A percentile compares a stretch with the other conserved stretches of the same genome.
phyloP scores from a whole-genome alignment of 495 filamentous ascomycete genomes.

The Penicillium argentinense region DNA sequence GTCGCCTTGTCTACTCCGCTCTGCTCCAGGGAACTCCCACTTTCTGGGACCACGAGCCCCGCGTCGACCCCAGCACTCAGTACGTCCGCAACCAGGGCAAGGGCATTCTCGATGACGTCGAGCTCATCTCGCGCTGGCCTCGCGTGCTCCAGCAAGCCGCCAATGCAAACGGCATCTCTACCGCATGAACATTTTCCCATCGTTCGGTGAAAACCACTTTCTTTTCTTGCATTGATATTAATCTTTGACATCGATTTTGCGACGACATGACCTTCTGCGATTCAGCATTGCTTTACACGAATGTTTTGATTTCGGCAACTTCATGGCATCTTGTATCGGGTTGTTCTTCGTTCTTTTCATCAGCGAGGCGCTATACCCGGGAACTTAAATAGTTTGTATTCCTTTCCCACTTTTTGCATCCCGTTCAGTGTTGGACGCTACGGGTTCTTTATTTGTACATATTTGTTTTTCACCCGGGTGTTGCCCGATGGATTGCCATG shows the following conservation, averaged over 20 bases:
- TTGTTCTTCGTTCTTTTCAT: conserved; percentile 12
- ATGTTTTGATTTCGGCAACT: conserved; percentile 5
- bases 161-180: conserved; percentile 24
- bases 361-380: conserved; percentile 44
- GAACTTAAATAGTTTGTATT: conserved; percentile 16
- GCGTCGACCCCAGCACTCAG: conserved; percentile 69
- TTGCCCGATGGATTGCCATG: conserved; percentile 2
- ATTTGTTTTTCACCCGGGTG: conserved; percentile 19
- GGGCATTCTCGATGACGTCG: conserved; percentile 46
- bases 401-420: conserved; percentile 10
- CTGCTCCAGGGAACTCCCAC: conserved; percentile 66
- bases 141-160: conserved; percentile 42
- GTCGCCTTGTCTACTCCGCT: conserved; percentile 71
- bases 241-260: neutral
- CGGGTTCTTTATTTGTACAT: conserved; percentile 16
- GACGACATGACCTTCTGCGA: conserved; percentile 1
- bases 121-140: conserved; percentile 49
- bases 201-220: neutral
- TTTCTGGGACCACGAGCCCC: conserved; percentile 77
- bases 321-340: conserved; percentile 8
- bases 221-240: neutral
- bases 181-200: neutral
- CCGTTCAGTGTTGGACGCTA: neutral
- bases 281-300: conserved; percentile 6
- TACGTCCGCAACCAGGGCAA: conserved; percentile 54